Evolutionary conservation across 2,329 filamentous ascomycete genomes (phyloP), one percentile per base, ranked within the genome.

Genomic region (Fusarium mangiferae): DNA sequence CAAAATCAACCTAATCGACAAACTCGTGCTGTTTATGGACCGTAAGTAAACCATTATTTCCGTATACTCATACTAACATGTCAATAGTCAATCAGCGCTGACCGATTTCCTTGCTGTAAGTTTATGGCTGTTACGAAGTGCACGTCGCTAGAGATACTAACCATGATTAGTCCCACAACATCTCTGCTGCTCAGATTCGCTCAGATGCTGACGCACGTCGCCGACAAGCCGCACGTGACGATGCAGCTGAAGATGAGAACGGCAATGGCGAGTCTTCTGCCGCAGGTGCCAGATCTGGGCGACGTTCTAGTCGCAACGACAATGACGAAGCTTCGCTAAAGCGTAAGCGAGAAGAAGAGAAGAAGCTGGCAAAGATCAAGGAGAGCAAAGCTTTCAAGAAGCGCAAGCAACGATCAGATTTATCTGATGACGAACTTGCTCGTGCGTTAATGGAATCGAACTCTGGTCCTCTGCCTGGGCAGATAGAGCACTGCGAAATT

Each of bases 401-500:
- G 74, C 85, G 85, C 62, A 89, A 88, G 82, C 84, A 81, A 58
- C 48, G 76, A 11, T 74, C 73, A 8, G 75, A 75, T 8, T 81
- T 82, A 48, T 81, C 81, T 15, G 85, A 87, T 12, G 85, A 89
- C 57, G 88, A 87, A 22, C 72, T 89, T 51, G 86, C 85, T 6
- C 81, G 82, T 18, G 84, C 85, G 76, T 82, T 90, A 24, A 83
- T 90, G 78, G 76, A 87, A 57, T 77, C 87, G 68, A 80, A 80
- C 33, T 77, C 83, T 42, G 85, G 85, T 38, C 91, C 91, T 4
- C 81, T 92, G n/a, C 93, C 94, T 4, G 95, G 94, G 6, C 96
- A 98, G 81, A 90, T 96, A 79, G 94, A 93, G 72, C 95, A 98
- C 75, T 98, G 96, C 80, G 94, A 93, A 71, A 84, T 91, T 7